Evolutionary conservation across 192 early-diverging fungal genomes (phyloP).

Genomic region (Linnemannia hyalina): DNA sequence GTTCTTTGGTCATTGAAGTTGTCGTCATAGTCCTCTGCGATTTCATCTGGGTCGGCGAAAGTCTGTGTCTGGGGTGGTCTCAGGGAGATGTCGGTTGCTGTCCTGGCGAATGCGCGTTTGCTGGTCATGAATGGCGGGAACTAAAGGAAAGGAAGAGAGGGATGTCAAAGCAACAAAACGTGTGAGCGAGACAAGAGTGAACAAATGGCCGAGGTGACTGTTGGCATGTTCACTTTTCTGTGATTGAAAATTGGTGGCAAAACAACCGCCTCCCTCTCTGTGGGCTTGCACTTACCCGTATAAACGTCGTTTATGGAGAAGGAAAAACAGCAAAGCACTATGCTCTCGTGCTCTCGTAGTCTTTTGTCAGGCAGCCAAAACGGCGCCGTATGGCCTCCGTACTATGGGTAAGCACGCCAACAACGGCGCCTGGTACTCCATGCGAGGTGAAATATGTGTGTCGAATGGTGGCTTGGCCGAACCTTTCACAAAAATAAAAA

Average conservation of each 20-base stretch:
- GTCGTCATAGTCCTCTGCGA: background rate
- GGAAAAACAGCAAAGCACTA: too few species aligned
- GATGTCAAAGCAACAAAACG: background rate
- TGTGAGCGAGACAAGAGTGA: background rate
- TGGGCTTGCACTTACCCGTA: too few species aligned
- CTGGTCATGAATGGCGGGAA: constrained; percentile 13
- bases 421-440: too few species aligned
- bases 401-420: too few species aligned
- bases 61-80: constrained; percentile 21
- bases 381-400: too few species aligned
- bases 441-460: background rate
- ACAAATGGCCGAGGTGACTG: background rate
- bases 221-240: background rate
- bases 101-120: constrained; percentile 33
- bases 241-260: background rate
- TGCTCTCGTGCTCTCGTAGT: too few species aligned
- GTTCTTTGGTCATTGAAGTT: background rate
- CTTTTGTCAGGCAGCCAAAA: too few species aligned
- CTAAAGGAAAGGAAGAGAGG: background rate
- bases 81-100: constrained; percentile 37
- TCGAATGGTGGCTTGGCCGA: background rate
- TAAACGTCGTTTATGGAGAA: too few species aligned
- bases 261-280: too few species aligned
- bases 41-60: background rate
- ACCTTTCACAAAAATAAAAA: background rate